A percentile compares a stretch with the other conserved stretches of the same genome.
Conservation (phyloP, 495 filamentous ascomycete species). For the Penicillium maclennaniae region DNA sequence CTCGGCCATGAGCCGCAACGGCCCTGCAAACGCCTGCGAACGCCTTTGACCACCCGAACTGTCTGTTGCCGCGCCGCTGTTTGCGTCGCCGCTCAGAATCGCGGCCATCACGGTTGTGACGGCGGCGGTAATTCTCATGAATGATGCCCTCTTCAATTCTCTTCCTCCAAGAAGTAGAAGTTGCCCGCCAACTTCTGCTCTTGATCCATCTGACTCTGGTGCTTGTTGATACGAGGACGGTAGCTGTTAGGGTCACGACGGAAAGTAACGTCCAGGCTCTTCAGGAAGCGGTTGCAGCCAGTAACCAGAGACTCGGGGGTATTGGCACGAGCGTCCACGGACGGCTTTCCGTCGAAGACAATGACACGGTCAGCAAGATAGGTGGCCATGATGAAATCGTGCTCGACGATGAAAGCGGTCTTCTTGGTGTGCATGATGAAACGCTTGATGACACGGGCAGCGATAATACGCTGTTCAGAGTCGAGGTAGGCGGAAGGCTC, state of each 20-base stretch:
- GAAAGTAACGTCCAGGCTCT: conserved; percentile 96
- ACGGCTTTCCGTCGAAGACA: conserved; percentile 93
- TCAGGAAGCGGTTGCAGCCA: conserved; percentile 94
- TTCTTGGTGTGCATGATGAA: conserved; percentile 99
- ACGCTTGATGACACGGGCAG: conserved; percentile 94
- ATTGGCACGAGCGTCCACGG: conserved; percentile 82
- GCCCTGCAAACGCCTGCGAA: conserved; percentile 44
- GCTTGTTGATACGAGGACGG: conserved; percentile 97
- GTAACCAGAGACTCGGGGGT: conserved; percentile 86
- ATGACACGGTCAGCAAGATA: conserved; percentile 98
- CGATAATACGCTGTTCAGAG: conserved; percentile 97
- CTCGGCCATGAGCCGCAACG: conserved; percentile 33
- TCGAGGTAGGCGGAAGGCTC: conserved; percentile 94
- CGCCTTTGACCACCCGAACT: conserved; percentile 36
- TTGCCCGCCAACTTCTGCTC: conserved; percentile 94
- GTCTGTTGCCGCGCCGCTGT: conserved; percentile 32
- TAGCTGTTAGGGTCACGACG: conserved; percentile 94
- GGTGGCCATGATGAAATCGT: conserved; percentile 99
- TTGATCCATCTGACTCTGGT: conserved; percentile 89
- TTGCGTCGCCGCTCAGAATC: conserved; percentile 39
- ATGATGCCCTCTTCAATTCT: conserved; percentile 67
- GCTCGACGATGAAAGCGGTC: conserved; percentile 97
- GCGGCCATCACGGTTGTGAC: conserved; percentile 39
- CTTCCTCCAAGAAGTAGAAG: conserved; percentile 95
- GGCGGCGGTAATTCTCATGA: conserved; percentile 42